Evolutionary conservation across 768 basidiomycete species (phyloP), one percentile per base, ranked within the genome.

Genomic region (Phanerodontia chrysosporium): DNA sequence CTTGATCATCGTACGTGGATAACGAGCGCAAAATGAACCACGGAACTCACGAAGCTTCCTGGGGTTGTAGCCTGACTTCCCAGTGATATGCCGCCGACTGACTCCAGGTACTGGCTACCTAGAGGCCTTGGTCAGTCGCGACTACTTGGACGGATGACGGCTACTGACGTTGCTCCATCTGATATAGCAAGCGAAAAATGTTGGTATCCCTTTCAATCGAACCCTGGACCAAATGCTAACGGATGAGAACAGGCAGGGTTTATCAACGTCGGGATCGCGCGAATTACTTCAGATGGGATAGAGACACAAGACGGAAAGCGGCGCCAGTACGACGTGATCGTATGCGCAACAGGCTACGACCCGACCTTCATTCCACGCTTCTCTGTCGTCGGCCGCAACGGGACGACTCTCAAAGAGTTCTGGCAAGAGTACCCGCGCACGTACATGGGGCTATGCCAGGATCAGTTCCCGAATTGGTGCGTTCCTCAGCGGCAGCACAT

Each of bases 21-120:
- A 35, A 35, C 13, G 9, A 12, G 3, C 4, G 4, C 3, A n/a
- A 6, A n/a, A n/a, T n/a, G n/a, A n/a, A n/a, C n/a, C n/a, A n/a
- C n/a, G n/a, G n/a, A n/a, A n/a, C n/a, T n/a, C n/a, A n/a, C n/a
- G n/a, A n/a, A n/a, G n/a, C 44, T 22, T 24, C n/a, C 32, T 12
- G 30, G 12, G 10, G 14, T 5, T 18, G 16, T 21, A 56, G 55
- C 55, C 55, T 9, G 55, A 66, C 58, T 73, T 69, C 53, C 62
- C 69, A 5, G 68, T 71, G n/a, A 64, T 62, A 6, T 72, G 70
- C 58, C 66, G 69, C 29, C 63, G 71, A 8, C 61, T 72, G 1
- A 72, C 72, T 4, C 69, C 68, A n/a, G 70, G 70, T 0, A 68
- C 68, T 5, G 70, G 71, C 0, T 74, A 70, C 58, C 63, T 73